Conservation (phyloP, 768 basidiomycete genomes). For the Psilocybe tampanensis region DNA sequence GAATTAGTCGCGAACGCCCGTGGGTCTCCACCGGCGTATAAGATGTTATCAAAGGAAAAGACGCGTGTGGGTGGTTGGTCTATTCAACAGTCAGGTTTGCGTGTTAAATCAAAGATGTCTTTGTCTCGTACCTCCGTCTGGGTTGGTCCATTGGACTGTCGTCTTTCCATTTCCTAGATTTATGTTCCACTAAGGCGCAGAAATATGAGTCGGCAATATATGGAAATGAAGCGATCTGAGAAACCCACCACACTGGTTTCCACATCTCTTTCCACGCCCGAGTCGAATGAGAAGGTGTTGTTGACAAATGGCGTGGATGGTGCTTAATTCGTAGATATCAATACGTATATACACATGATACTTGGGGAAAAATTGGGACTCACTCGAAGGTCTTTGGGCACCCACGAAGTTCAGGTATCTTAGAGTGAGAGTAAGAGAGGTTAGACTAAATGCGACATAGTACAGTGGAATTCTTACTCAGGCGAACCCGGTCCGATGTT, state of each 20-base stretch:
- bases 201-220: neutral
- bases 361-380: neutral
- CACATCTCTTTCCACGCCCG: constrained; percentile 3
- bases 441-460: neutral
- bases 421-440: neutral
- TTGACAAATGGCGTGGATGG: constrained; percentile 8
- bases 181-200: constrained; percentile 20
- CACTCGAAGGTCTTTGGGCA: constrained; percentile 13
- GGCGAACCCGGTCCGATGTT: constrained; percentile 10
- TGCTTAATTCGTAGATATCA: neutral
- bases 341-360: neutral
- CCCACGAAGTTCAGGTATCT: constrained; percentile 17
- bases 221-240: neutral
- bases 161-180: constrained; percentile 10
- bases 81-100: neutral
- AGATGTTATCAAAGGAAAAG: constrained; percentile 1
- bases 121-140: constrained; percentile 13
- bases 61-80: constrained; percentile 7
- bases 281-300: constrained; percentile 10
- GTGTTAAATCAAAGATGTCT: neutral
- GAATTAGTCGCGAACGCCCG: constrained; percentile 3
- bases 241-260: constrained; percentile 17
- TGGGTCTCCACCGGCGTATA: constrained; percentile 16
- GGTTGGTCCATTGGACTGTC: constrained; percentile 17
- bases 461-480: constrained; percentile 5